Percentiles rank a stretch among this genome's conserved stretches.
Conservation (phyloP, 192 early-diverging fungal genomes). For the Entomortierella parvispora region DNA sequence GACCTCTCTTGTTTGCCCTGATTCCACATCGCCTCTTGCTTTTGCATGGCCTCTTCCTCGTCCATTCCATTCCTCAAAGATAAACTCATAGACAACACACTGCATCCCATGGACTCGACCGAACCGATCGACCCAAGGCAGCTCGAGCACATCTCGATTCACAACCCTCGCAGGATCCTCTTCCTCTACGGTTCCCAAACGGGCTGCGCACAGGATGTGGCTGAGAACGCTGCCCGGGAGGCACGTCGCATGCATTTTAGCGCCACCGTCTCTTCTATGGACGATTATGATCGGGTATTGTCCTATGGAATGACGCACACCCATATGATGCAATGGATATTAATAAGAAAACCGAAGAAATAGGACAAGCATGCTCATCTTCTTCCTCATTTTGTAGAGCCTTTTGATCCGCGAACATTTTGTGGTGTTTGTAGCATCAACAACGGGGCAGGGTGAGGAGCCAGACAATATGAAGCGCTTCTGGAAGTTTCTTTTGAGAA, state of each 20-base stretch:
- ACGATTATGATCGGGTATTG: constrained; percentile 73
- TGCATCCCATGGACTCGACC: neutral
- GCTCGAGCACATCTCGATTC: constrained; percentile 38
- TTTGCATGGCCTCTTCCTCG: no score
- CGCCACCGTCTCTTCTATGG: constrained; percentile 75
- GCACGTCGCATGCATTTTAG: constrained; percentile 80
- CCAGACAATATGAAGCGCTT: constrained; percentile 94
- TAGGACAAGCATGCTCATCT: neutral
- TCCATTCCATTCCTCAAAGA: no score
- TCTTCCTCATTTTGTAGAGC: constrained; percentile 44
- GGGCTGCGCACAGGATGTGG: constrained; percentile 91
- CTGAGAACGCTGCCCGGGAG: constrained; percentile 83
- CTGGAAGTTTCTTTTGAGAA: constrained; percentile 92
- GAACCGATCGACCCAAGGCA: constrained; percentile 23
- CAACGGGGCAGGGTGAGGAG: constrained; percentile 93
- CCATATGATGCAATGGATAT: neutral
- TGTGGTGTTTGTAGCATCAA: constrained; percentile 90
- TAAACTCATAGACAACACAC: neutral
- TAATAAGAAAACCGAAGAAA: neutral
- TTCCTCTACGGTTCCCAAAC: constrained; percentile 95
- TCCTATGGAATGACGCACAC: neutral
- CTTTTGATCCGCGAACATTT: constrained; percentile 67
- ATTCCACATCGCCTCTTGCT: no score
- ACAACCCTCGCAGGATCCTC: constrained; percentile 60
- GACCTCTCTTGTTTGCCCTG: no score